Evolutionary conservation across 2,329 filamentous ascomycete species (phyloP), one percentile per base, ranked within the genome.

Genomic region (Lachnellula hyalina): DNA sequence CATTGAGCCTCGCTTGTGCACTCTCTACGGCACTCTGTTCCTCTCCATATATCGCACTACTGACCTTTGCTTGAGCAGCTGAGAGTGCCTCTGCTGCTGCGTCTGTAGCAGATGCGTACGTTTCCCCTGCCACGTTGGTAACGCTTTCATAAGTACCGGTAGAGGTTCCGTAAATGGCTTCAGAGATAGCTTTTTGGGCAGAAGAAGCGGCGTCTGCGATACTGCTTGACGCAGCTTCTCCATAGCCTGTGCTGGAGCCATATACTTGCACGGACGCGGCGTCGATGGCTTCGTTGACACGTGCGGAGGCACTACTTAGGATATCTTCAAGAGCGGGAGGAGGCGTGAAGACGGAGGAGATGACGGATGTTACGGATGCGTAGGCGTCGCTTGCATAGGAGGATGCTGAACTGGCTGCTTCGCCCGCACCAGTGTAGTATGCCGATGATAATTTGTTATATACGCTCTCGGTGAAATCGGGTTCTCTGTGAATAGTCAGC

Each of bases 381-480:
- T 74, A 74, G 14, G 70, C 71, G 25, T 78, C 75, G 50, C 73
- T 76, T 11, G 77, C 77, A 49, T 78, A 77, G 54, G 77, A 82
- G 9, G 74, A 80, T 21, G 75, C 79, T 4, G 78, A 78, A 0
- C 78, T 75, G 5, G 66, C 61, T 3, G 69, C 69, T 14, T 66
- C 52, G 53, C 63, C 54, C 2, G 80, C 73, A 1, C 84, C 86
- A 0, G 84, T 89, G 23, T 83, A 82, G 65, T 93, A 94, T 0
- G 84, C 87, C 3, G 81, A 85, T 53, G 82, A 81, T 12, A 96
- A 77, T 50, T 87, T 82, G 51, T 76, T 83, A 71, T 90, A 83
- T 3, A 93, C 86, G 56, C 87, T 91, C 66, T 95, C 88, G 0
- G 86, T 91, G 65, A 90, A 95, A 14, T 85, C 83, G 0, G 89